phyloP scores from a whole-genome alignment of 441 rosid genomes.

The Syzygium syzygioides region DNA sequence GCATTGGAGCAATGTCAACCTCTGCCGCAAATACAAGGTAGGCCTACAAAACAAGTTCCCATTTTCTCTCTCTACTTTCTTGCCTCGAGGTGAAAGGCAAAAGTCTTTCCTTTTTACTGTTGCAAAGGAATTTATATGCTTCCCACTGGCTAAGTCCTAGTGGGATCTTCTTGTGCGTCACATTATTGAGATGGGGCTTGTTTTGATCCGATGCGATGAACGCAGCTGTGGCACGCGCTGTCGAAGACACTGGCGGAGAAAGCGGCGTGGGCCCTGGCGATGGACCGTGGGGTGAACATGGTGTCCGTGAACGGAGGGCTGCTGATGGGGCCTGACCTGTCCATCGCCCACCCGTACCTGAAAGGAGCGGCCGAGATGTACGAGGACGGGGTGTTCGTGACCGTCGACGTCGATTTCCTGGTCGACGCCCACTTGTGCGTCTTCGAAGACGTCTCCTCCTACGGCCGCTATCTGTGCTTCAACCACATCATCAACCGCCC shows the following conservation, averaged over 20 bases:
- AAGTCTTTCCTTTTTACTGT: neutral
- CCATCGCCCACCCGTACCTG: constrained; percentile 40
- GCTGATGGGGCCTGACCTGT: constrained; percentile 31
- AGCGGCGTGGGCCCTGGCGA: constrained; percentile 73
- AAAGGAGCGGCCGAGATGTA: constrained; percentile 81
- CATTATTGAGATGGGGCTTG: neutral
- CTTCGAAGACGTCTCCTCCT: constrained; percentile 45
- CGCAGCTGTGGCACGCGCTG: constrained; percentile 61
- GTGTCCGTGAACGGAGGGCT: constrained; percentile 53
- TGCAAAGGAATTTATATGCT: neutral
- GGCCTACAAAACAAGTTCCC: neutral
- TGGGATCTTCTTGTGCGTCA: neutral
- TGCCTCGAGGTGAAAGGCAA: neutral
- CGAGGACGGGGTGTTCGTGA: constrained; percentile 52
- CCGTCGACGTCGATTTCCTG: constrained; percentile 39
- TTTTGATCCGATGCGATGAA: neutral
- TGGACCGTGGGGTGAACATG: constrained; percentile 65
- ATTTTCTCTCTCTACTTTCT: neutral
- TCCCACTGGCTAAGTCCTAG: neutral
- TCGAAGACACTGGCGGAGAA: constrained; percentile 69
- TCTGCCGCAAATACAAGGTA: constrained; percentile 60
- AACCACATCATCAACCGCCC: constrained; percentile 30
- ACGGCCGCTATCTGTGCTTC: constrained; percentile 63
- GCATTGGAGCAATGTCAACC: constrained; percentile 45
- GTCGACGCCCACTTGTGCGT: constrained; percentile 50